Base-by-base conservation (phyloP, 352 stramenopile genomes). In the Globisporangium middletonii region DNA sequence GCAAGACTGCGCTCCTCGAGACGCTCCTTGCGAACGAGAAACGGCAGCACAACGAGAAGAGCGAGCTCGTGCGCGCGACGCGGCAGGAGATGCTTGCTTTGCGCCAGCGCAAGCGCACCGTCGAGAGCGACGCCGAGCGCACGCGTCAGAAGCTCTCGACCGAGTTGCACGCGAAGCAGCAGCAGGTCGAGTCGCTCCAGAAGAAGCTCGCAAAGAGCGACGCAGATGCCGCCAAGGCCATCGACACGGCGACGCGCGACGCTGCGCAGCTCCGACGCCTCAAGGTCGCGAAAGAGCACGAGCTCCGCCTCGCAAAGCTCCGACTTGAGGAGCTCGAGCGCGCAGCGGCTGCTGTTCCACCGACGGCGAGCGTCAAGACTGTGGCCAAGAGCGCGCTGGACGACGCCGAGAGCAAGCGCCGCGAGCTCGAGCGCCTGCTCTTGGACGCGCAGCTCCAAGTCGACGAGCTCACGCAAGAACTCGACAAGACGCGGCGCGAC, bases 281-380 rank as follows among this genome's bases (percentile, higher is more conserved):
- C 7, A 87, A 83, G 68, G 71, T 75, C 23, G 76, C 71, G 1
- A 91, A 88, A 56, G 74, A 89, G 23, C 78, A 88, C 19, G 76
- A 88, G 30, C 57, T 91, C 23, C 71, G 73, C 19, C 55, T 88
- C 49, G 68, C 78, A 1, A 81, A 84, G 49, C 57, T 88, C 33
- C 80, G 77, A 58, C 49, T 92, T 30, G 75, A 76, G 28, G 75
- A 88, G 55, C 72, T 88, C 63, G 78, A 92, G 33, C 70, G 72
- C 12, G 71, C 76, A 12, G 64, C 61, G 8, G 58, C 66, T 28
- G 59, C 61, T 18, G 18, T 23, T 9, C n/a, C 33, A 33, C 19
- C 26, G 16, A 5, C 15, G 0, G 23, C 35, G 6, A 27, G 7
- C 2, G 49, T 9, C 4, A 69, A 63, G 16, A 49, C 66, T 42